Base-by-base conservation (phyloP, 2,329 filamentous ascomycete species). In the Ceratocystis alfenasii region DNA sequence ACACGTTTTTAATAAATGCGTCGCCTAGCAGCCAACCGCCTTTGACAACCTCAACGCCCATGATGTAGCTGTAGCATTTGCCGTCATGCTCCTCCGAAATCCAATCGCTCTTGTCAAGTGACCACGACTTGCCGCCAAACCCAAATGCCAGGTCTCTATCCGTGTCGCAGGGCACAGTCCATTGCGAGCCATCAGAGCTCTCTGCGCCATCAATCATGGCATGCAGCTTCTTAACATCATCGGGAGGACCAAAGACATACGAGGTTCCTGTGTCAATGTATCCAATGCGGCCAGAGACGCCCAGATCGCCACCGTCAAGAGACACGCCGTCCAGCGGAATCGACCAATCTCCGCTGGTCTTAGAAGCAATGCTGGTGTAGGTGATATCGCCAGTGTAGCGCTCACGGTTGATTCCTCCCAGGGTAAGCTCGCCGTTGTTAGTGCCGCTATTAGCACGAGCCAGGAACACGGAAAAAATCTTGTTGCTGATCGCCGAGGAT, bases 1-100 rank as follows among this genome's bases (percentile, higher is more conserved):
- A 95, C 17, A 95, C 90, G 70, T 95, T 95, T 77, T 95, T 95
- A 68, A 96, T 76, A 71, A 95, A 95, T 0, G 87, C 83, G 70
- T 91, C 90, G 1, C 91, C 91, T 0, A 95, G 75, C n/a, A 96
- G 79, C 90, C 90, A 95, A 6, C 68, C 68, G 70, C 78, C 79
- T 0, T 79, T 76, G 60, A 90, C 85, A 15, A 89, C 83, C 72
- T 87, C 82, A 30, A 84, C 80, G 1, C 87, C 88, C 64, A 90
- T 86, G 45, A 95, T 83, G 70, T 89, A 91, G 73, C 88, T 92
- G 20, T 83, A 80, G 72, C 85, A 87, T 33, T 74, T 74, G 33
- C 78, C 79, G 62, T 70, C 71, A 65, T 77, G 72, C 28, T 78
- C 75, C 45, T 74, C 74, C 5, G 78, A 78, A 65, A 93, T 75